Percentiles rank a stretch among this genome's conserved stretches.
phyloP scores from a whole-genome alignment of 352 stramenopile species.

The Phytophthora fragariae region DNA sequence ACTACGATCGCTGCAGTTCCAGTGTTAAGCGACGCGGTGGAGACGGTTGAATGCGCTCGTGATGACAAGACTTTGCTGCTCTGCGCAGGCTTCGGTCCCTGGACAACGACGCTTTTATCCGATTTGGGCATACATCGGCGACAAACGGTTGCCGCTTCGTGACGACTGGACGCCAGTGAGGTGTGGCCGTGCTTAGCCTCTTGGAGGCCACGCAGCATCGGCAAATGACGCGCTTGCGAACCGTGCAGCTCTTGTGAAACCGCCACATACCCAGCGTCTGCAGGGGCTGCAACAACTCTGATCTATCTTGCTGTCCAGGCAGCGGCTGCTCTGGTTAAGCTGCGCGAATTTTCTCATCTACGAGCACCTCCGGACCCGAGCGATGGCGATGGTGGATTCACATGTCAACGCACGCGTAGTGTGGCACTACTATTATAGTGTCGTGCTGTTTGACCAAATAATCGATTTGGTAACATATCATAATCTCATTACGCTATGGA shows the following conservation, averaged over 20 bases:
- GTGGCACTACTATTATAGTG: too few species aligned
- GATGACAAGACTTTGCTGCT: neutral
- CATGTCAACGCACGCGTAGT: constrained; percentile 4
- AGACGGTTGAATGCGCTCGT: constrained; percentile 17
- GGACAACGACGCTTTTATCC: constrained; percentile 14
- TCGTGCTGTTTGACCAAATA: too few species aligned
- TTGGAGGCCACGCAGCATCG: constrained; percentile 20
- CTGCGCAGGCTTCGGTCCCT: constrained; percentile 7
- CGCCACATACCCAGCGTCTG: constrained; percentile 16
- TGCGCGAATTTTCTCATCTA: constrained; percentile 31
- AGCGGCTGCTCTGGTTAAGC: constrained; percentile 12
- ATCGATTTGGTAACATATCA: too few species aligned
- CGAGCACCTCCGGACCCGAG: constrained; percentile 17
- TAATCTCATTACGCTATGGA: too few species aligned
- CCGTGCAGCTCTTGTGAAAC: constrained; percentile 30
- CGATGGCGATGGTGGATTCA: constrained; percentile 27
- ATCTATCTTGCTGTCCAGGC: neutral
- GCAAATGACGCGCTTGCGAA: constrained; percentile 35
- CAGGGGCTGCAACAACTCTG: constrained; percentile 35
- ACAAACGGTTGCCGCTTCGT: constrained; percentile 31
- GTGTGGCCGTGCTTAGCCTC: constrained; percentile 22
- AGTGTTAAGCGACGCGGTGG: constrained; percentile 15
- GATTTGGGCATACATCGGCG: constrained; percentile 32
- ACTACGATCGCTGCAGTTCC: constrained; percentile 11
- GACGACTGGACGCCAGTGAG: constrained; percentile 20